phyloP scores from a whole-genome alignment of 441 rosid genomes.

The Brassica hybrid region DNA sequence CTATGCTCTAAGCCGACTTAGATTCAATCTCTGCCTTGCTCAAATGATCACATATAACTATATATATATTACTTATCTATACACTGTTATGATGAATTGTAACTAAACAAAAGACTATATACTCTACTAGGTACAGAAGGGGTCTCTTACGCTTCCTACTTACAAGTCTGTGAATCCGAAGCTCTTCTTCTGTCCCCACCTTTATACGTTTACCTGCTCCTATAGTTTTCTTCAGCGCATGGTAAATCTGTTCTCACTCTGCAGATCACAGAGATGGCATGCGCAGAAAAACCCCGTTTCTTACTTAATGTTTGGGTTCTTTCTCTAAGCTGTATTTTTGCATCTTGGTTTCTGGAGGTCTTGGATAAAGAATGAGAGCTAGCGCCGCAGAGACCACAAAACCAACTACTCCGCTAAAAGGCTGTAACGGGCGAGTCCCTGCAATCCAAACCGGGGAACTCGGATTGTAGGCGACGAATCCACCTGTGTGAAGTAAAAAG shows the following conservation, averaged over 20 bases:
- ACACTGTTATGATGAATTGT: conserved; percentile 26
- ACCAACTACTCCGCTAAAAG: conserved; percentile 88
- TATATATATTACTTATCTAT: conserved; percentile 9
- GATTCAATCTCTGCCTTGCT: conserved; percentile 8
- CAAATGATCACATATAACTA: conserved; percentile 6
- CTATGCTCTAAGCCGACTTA: conserved; percentile 11
- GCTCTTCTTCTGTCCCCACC: conserved; percentile 28
- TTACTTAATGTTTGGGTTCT: conserved; percentile 23
- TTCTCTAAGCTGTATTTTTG: conserved; percentile 14
- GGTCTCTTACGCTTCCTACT: conserved; percentile 25
- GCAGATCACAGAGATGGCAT: conserved; percentile 13
- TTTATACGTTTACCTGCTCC: conserved; percentile 14
- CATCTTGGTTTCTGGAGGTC: conserved; percentile 39
- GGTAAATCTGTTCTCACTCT: conserved; percentile 7
- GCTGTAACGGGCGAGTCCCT: conserved; percentile 73
- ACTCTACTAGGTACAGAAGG: conserved; percentile 21
- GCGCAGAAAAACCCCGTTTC: neutral
- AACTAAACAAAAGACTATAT: neutral
- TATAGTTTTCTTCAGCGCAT: neutral
- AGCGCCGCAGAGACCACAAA: conserved; percentile 55
- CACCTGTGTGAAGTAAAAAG: conserved; percentile 69
- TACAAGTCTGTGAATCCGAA: conserved; percentile 24
- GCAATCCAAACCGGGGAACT: conserved; percentile 66
- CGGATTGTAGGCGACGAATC: conserved; percentile 58
- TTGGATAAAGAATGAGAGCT: conserved; percentile 72